Evolutionary conservation across 139 green algal species (phyloP), one percentile per base, ranked within the genome.

Genomic region (Ulvella scutata): DNA sequence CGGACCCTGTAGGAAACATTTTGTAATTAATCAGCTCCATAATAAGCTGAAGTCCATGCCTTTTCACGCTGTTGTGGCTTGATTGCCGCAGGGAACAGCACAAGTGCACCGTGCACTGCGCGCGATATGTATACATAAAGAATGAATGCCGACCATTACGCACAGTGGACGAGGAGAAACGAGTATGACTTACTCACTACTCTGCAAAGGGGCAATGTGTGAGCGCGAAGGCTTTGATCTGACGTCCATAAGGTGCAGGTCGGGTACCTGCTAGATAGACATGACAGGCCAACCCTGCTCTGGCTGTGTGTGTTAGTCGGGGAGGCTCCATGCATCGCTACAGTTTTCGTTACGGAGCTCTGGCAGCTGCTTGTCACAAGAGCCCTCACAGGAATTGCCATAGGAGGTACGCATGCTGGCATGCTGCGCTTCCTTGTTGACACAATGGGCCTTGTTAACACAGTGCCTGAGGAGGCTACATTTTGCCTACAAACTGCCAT

Each of bases 281-380:
- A 84, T 35, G 90, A 90, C 73, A 81, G 90, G 2, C 74, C 82
- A 13, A 76, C 82, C 60, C 76, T 96, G 75, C 82, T 96, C 20
- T 67, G 51, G 51, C 13, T 67, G 31, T 67, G 51, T 2, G 83
- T 93, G 3, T 3, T 94, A 13, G 74, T 96, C 4, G 90, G 88
- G 1, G 84, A 92, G 78, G 84, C 79, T 2, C 89, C 90, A 2
- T 91, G 86, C 82, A 67, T 94, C 33, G 77, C 84, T 33, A 94
- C 89, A 10, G 17, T 73, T 26, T 78, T 87, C 73, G 90, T 96
- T 17, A 87, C 59, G 1, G 39, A 75, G 17, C 91, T 88, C 73
- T 92, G 88, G 89, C 80, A 96, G 85, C 88, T 97, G 43, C 85
- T 96, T 31, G 37, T 90, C 21, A 78, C 95, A 43, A 82, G 92